Evolutionary conservation across 2,329 filamentous ascomycete genomes (phyloP), one percentile per base, ranked within the genome.

Genomic region (Hypomyces perniciosus): DNA sequence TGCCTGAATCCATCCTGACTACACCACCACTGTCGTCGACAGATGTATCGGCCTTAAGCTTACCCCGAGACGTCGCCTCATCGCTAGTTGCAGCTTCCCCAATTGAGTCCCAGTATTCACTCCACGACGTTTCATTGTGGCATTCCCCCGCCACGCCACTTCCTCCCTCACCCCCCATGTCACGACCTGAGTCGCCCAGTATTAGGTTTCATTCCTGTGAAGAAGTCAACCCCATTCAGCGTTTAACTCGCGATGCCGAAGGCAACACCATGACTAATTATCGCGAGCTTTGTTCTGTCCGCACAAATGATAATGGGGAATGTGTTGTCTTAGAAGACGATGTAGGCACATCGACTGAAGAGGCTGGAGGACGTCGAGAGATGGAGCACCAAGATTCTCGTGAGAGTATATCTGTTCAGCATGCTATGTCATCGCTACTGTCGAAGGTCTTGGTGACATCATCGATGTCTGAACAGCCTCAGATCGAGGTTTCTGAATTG

Each of bases 61-160:
- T 20, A 20, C 20, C 20, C 20, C 20, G 20, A 20, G 20, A 20
- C 20, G 20, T 20, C 20, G 20, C 20, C 20, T 20, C 20, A 20
- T 20, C 20, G 20, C 20, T 20, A 20, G 20, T 20, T 46, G 47
- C 9, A 28, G 13, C 33, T 68, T 70, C 7, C 72, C 73, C 50
- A n/a, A 43, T 46, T 5, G 37, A 39, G 28, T 31, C 49, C 10
- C 64, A 72, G 12, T 78, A 79, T 47, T 81, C 79, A 1, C 80
- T 82, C 54, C 76, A 79, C 58, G 79, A 73, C 50, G 68, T 73
- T 5, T 69, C 77, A 53, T 77, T 77, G 7, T 79, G 76, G 76
- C 70, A 75, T 54, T 74, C 76, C 66, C 72, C 52, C 12, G 39
- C 29, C 6, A 52, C 46, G n/a, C 48, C 56, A 28, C 63, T 73